phyloP scores from a whole-genome alignment of 2,329 filamentous ascomycete species.

The Trichoderma sp. region DNA sequence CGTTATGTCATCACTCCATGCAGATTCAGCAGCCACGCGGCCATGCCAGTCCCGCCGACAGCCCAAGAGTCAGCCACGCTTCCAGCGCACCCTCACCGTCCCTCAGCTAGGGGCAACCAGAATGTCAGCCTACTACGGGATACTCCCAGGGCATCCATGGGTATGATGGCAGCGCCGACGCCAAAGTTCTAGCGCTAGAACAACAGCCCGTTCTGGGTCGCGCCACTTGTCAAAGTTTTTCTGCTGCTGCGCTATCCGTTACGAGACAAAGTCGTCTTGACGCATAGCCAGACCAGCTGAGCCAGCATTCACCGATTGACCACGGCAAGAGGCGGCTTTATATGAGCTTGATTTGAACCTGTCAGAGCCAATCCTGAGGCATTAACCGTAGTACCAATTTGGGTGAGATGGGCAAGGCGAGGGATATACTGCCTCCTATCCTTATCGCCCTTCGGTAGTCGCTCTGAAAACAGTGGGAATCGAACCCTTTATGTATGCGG shows the following conservation, averaged over 20 bases:
- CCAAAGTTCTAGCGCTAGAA: constrained; percentile 14
- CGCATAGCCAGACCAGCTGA: not conserved
- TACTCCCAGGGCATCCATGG: not conserved
- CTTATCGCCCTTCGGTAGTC: not conserved
- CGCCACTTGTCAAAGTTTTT: constrained; percentile 13
- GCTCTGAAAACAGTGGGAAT: constrained; percentile 7
- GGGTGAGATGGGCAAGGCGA: not conserved
- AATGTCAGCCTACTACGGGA: not conserved
- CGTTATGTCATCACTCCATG: not conserved
- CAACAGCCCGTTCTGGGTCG: not conserved
- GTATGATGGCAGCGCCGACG: not conserved
- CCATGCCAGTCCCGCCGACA: constrained; percentile 9
- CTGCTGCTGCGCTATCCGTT: not conserved
- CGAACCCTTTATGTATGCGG: constrained; percentile 14
- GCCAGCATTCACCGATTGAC: not conserved
- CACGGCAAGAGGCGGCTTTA: constrained; percentile 16
- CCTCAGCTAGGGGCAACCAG: not conserved
- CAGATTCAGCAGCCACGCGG: constrained; percentile 20
- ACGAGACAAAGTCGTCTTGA: not conserved
- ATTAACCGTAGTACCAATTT: not conserved
- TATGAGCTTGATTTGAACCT: not conserved
- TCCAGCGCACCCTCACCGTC: not conserved
- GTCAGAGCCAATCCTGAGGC: not conserved
- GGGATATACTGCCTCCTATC: not conserved
- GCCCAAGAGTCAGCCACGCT: not conserved